Percentiles rank a stretch among this genome's conserved stretches.
Conservation (phyloP, 495 filamentous ascomycete species). For the Delitschia confertaspora region DNA sequence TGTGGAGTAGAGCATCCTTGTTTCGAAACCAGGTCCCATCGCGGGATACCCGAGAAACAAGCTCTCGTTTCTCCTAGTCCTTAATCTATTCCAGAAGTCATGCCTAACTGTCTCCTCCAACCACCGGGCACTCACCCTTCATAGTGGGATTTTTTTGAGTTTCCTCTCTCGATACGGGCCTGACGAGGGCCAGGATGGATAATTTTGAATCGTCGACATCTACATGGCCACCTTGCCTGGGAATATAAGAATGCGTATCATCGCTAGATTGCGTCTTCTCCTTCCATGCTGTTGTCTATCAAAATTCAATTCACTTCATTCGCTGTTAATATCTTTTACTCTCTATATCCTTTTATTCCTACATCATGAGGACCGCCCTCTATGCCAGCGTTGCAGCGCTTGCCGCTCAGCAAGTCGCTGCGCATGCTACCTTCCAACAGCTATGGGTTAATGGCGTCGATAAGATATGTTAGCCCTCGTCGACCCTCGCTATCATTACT, state of each 20-base stretch:
- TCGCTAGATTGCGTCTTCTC: background rate
- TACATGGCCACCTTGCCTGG: no score
- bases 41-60: conserved; percentile 7
- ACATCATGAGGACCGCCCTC: conserved; percentile 7
- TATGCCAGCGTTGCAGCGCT: background rate
- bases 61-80: no score
- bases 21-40: no score
- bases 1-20: conserved; percentile 18
- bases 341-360: no score
- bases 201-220: no score
- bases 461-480: conserved; percentile 7
- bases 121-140: background rate
- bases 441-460: conserved; percentile 22
- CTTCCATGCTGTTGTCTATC: background rate
- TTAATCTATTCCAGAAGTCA: conserved; percentile 15
- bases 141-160: background rate
- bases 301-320: background rate
- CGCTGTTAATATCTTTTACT: no score
- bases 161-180: background rate
- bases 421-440: conserved; percentile 19
- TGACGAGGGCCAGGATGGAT: no score
- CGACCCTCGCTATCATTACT: no score
- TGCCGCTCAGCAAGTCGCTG: conserved; percentile 4
- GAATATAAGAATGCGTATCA: no score
- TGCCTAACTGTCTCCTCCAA: conserved; percentile 1